phyloP scores from a whole-genome alignment of 164 flowering plant genomes.

The Euptelea pleiosperma region DNA sequence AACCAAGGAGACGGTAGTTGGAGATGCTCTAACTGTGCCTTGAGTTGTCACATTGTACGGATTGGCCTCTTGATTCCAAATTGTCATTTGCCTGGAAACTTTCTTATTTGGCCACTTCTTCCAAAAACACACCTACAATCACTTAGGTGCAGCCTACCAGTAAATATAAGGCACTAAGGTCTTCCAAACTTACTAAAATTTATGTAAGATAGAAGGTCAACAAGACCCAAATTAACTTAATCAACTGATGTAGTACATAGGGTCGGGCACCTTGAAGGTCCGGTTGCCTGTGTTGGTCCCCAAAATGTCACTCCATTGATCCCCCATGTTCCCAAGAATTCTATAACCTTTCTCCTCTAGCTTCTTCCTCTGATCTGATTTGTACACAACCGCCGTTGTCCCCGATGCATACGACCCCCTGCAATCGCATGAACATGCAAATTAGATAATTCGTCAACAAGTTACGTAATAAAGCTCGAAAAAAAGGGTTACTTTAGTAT shows the following conservation, averaged over 20 bases:
- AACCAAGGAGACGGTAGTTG: too few relatives aligned
- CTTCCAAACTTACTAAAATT: too few relatives aligned
- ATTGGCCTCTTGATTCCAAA: too few relatives aligned
- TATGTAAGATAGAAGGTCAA: neutral
- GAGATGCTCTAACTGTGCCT: too few relatives aligned
- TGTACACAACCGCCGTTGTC: conserved; percentile 28
- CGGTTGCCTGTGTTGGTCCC: conserved; percentile 21
- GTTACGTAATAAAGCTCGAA: neutral
- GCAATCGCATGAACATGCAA: too few relatives aligned
- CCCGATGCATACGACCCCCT: conserved; percentile 19
- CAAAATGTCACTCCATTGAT: conserved; percentile 48
- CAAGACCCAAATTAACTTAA: neutral
- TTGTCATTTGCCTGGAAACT: too few relatives aligned
- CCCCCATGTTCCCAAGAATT: conserved; percentile 41
- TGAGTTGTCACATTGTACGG: too few relatives aligned
- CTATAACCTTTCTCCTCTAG: conserved; percentile 34
- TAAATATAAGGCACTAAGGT: too few relatives aligned
- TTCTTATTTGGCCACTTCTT: too few relatives aligned
- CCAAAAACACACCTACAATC: too few relatives aligned
- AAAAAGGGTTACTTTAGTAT: conserved; percentile 17
- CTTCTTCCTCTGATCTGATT: conserved; percentile 31
- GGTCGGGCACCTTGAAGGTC: conserved; percentile 36
- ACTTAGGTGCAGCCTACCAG: too few relatives aligned
- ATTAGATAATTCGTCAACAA: neutral
- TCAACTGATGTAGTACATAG: conserved; percentile 32